Base-by-base conservation (phyloP, 148 eudicot species). In the Hydrangea macrophylla region DNA sequence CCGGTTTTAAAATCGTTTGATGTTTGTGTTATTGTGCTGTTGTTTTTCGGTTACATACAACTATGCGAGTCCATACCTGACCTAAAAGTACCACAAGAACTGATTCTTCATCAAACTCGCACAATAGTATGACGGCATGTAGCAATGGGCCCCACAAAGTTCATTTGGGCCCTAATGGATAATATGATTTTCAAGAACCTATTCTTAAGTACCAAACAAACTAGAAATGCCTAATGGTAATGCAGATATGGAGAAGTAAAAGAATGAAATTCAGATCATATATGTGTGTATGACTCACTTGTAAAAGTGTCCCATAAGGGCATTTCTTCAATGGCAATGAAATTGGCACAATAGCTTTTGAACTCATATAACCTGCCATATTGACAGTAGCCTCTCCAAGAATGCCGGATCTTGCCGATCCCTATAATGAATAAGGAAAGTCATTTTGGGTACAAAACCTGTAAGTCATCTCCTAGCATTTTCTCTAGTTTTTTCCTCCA, bases 331-430 rank as follows among this genome's bases (percentile, higher is more conserved):
- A 68, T 62, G 76, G 90, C 59, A 87, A 61, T 39, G 85, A 73
- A 39, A 85, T 61, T 81, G 83, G 80, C 31, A 53, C 64, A 24
- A 82, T 67, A 39, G 81, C 73, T 69, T 70, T 81, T 24, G 90
- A 73, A 75, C 79, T 74, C 64, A 80, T 58, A 36, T 79, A 75
- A 40, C 67, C 77, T 10, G 77, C 76, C 71, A 90, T 58, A 73
- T 90, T 84, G 69, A 90, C 56, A 36, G 65, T 72, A 75, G 81
- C 82, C 74, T 90, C 96, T 63, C 96, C 96, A 58, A 90, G 96
- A 65, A 85, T 70, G 32, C 88, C 83, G 56, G 96, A 85, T 69
- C 88, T 86, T 51, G 88, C 79, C 60, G 96, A 77, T 66, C 92
- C 92, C 96, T 90, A 66, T 36, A 75, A 28, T 13, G 51, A 55